Base-by-base conservation (phyloP, 768 basidiomycete genomes). In the Nidularia pulvinata region DNA sequence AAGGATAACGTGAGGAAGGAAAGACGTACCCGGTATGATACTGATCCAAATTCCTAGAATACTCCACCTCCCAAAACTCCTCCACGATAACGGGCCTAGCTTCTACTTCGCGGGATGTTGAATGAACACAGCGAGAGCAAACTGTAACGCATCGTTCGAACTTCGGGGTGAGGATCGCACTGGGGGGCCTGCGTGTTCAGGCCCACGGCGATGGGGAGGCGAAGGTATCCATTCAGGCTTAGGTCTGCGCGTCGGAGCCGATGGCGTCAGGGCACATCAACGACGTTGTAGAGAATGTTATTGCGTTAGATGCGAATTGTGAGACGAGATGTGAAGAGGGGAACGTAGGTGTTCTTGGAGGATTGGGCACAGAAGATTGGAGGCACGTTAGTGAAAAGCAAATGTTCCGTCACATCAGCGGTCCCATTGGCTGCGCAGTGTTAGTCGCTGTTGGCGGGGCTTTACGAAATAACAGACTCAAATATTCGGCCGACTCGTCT, bases 91-190 rank as follows among this genome's bases (percentile, higher is more conserved):
- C 1, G 80, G 81, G 57, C 88, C 89, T 50, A 69, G 58, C 30
- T 57, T 59, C 48, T 74, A 75, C 47, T 66, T 73, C n/a, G 74
- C 81, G 51, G 82, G 75, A 82, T 88, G 59, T 93, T 89, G 61
- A 95, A 93, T 0, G 91, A 79, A 63, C 94, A 95, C 44, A 95
- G 71, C 2, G 84, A 79, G 66, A 92, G 83, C 34, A 95, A 72
- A 53, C 72, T 76, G 48, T 75, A 71, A 19, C 19, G 19, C 19
- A 19, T 19, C 19, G 19, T 2, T 84, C 70, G 57, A 95, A 89
- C 5, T 57, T 52, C 10, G 78, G 59, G 0, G 70, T 74, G 25
- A 96, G 69, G 30, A 81, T 73, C 1, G 86, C 85, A 19, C 30
- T 85, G 88, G 2, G 84, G 83, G 0, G 89, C 81, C 33, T 76